These are phyloP conservation scores for Monascus ruber DNA, from an alignment of 2,329 filamentous ascomycete genomes.

Conservation along the genomic window DNA sequence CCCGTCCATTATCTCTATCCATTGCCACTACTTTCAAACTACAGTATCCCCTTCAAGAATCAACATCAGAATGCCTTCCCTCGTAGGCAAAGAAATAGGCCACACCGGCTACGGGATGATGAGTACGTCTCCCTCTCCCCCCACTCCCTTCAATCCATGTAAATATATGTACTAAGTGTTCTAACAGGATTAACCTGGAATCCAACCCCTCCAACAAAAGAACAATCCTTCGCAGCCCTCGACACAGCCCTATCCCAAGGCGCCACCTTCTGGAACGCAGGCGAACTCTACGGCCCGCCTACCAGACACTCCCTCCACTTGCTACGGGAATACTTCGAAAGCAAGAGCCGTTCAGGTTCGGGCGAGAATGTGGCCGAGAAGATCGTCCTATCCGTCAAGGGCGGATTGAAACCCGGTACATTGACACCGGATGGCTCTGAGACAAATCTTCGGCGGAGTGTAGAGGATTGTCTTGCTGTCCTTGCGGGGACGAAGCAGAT, in stretches of 20 bases:
- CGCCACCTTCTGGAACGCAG: constrained; percentile 50
- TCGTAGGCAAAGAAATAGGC: constrained; percentile 30
- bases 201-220: constrained; percentile 14
- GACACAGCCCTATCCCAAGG: constrained; percentile 40
- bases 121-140: constrained; percentile 28
- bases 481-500: constrained; percentile 48
- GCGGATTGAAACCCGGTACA: constrained; percentile 32
- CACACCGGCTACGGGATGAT: constrained; percentile 45
- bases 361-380: constrained; percentile 54
- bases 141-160: constrained; percentile 1
- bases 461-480: constrained; percentile 46
- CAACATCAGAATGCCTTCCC: constrained; percentile 15
- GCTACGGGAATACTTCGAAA: constrained; percentile 50
- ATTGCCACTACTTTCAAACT: too few species aligned
- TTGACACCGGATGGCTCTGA: constrained; percentile 41
- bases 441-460: constrained; percentile 43
- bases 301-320: constrained; percentile 49
- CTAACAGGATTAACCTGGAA: constrained; percentile 26
- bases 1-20: too few species aligned
- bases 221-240: constrained; percentile 40
- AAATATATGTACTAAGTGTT: constrained; percentile 2
- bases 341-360: constrained; percentile 7
- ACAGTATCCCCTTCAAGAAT: too few species aligned
- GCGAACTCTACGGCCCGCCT: constrained; percentile 52
- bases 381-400: constrained; percentile 53